Evolutionary conservation across 257 asterid genomes (phyloP), one percentile per base, ranked within the genome.

Genomic region (Nicotiana otophora): DNA sequence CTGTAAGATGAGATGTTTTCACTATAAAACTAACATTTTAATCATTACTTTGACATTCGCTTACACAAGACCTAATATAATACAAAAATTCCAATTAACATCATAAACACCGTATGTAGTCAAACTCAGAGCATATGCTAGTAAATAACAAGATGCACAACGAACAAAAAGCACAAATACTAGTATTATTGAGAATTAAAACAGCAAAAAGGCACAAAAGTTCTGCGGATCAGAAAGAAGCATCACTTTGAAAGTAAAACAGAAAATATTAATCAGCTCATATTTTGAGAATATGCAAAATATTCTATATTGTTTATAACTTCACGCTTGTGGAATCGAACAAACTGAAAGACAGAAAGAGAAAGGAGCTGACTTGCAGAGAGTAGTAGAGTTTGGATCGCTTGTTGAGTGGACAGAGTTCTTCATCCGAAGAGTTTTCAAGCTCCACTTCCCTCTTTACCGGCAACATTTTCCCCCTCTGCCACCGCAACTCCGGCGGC

Each of bases 371-470:
- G 54, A 88, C 91, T 30, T 80, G 85, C 20, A 84, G 26, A 28
- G 81, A 81, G 63, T 80, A 65, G 10, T 82, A 58, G 79, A 83
- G 84, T 62, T 83, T 91, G 58, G 87, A 86, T 69, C 94, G 91
- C 83, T 91, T 91, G 58, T 80, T 60, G 77, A 86, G 81, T 15
- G 87, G 84, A 16, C 85, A 83, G 61, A 81, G 82, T 75, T 88
- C 89, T 65, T 89, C 94, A 69, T 88, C 92, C 60, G 88, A 51
- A 10, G 80, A 57, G 70, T 89, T 90, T 30, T 87, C 90, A 20
- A 65, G 77, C 81, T 88, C 90, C 76, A 85, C 90, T 78, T 77
- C 48, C 84, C 88, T 91, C 82, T 89, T 92, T 81, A 87, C 83
- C 84, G 81, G 15, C 63, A 26, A 74, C 85, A 90, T 81, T 68